Percentiles rank a stretch among this genome's conserved stretches.
Conservation (phyloP, 805 yeast species). For the Alloascoidea africana region DNA sequence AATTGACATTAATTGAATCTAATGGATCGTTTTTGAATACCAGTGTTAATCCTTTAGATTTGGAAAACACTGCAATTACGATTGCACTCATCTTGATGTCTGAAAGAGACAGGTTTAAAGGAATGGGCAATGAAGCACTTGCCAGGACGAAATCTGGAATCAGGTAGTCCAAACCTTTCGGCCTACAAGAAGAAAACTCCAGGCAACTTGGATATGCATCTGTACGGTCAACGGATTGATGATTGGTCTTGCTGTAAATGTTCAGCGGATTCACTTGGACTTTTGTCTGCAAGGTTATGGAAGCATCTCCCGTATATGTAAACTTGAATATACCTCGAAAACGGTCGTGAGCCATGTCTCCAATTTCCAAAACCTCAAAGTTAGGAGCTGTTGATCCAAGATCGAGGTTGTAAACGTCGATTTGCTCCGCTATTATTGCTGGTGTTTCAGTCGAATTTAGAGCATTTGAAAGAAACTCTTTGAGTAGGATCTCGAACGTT, state of each 20-base stretch:
- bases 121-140: slow-evolving; percentile 56
- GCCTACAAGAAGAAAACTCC: no score
- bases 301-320: slow-evolving; percentile 62
- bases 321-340: slow-evolving; percentile 75
- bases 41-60: slow-evolving; percentile 69
- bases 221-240: no score
- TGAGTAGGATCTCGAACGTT: no score
- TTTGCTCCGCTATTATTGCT: slow-evolving; percentile 54
- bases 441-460: slow-evolving; percentile 54
- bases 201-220: no score
- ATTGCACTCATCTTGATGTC: slow-evolving; percentile 65
- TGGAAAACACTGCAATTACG: slow-evolving; percentile 70
- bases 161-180: slow-evolving; percentile 43
- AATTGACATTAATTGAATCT: slow-evolving; percentile 66
- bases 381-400: slow-evolving; percentile 65
- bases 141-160: slow-evolving; percentile 55
- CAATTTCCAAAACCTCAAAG: slow-evolving; percentile 69
- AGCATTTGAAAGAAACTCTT: slow-evolving; percentile 52
- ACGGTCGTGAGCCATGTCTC: slow-evolving; percentile 61
- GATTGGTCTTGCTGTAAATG: slow-evolving; percentile 29
- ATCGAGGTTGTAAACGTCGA: slow-evolving; percentile 49
- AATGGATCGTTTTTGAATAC: slow-evolving; percentile 85
- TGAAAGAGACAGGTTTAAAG: slow-evolving; percentile 60
- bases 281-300: slow-evolving; percentile 57
- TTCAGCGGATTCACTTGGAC: slow-evolving; percentile 77